Percentiles rank a stretch among this genome's conserved stretches.
Evolutionary conservation across 2,329 filamentous ascomycete species (phyloP).

Genomic region (Exophiala xenobiotica): DNA sequence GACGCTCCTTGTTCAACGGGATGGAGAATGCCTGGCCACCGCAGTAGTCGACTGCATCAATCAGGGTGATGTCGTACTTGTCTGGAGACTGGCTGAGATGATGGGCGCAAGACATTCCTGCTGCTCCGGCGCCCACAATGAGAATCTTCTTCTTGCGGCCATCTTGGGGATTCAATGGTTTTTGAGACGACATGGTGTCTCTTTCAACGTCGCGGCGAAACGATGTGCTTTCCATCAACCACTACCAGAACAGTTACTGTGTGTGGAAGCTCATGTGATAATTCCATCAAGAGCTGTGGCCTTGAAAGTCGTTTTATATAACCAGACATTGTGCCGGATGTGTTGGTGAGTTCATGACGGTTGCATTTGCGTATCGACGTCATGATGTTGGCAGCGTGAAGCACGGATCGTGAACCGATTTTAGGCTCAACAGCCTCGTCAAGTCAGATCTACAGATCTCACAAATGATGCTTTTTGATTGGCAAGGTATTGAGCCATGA

Average conservation of each 20-base stretch:
- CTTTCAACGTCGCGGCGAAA: constrained; percentile 18
- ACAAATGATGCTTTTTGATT: too few relatives aligned
- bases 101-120: constrained; percentile 55
- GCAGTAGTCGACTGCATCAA: constrained; percentile 59
- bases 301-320: not conserved
- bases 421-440: not conserved
- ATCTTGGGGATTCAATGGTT: constrained; percentile 19
- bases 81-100: constrained; percentile 66
- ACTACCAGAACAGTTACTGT: not conserved
- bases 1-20: constrained; percentile 53
- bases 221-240: constrained; percentile 54
- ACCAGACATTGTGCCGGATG: not conserved
- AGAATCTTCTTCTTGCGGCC: constrained; percentile 53
- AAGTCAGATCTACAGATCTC: not conserved
- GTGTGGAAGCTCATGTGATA: not conserved
- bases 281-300: not conserved
- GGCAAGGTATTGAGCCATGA: too few relatives aligned
- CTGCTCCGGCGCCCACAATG: constrained; percentile 62
- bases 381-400: not conserved
- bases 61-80: constrained; percentile 63
- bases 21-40: constrained; percentile 63
- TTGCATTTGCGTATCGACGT: not conserved
- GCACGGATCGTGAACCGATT: too few relatives aligned
- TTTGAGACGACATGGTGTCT: constrained; percentile 19
- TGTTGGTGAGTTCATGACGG: not conserved